phyloP scores from a whole-genome alignment of 192 early-diverging fungal species.

The Cetraspora pellucida region DNA sequence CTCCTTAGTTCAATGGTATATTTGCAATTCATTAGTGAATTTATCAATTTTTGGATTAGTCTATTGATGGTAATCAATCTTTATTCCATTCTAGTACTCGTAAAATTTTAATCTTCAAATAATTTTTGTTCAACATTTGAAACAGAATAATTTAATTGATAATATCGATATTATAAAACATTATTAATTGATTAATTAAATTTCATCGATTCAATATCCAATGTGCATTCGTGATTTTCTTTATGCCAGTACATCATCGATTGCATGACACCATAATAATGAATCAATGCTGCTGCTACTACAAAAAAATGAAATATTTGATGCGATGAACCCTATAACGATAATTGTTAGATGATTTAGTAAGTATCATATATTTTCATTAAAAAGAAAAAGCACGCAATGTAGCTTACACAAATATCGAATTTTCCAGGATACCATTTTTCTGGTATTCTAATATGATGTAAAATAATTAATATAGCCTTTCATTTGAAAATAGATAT shows the following conservation, averaged over 20 bases:
- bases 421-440: conserved; percentile 81
- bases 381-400: neutral
- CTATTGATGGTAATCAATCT: too few relatives aligned
- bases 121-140: too few relatives aligned
- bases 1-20: too few relatives aligned
- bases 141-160: too few relatives aligned
- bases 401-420: conserved; percentile 72
- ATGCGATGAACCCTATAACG: conserved; percentile 67
- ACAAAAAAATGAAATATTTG: conserved; percentile 91
- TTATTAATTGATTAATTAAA: neutral
- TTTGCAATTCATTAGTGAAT: too few relatives aligned
- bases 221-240: conserved; percentile 39
- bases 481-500: neutral
- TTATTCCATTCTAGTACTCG: too few relatives aligned
- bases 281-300: conserved; percentile 66
- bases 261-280: conserved; percentile 69
- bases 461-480: neutral
- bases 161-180: too few relatives aligned
- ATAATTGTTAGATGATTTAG: conserved; percentile 11
- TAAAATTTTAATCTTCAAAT: too few relatives aligned
- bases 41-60: too few relatives aligned
- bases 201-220: conserved; percentile 39
- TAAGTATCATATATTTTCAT: neutral
- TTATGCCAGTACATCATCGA: conserved; percentile 59
- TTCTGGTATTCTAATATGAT: conserved; percentile 76